Evolutionary conservation across 2,329 filamentous ascomycete species (phyloP), one percentile per base, ranked within the genome.

Genomic region (Aspergillus sp.): DNA sequence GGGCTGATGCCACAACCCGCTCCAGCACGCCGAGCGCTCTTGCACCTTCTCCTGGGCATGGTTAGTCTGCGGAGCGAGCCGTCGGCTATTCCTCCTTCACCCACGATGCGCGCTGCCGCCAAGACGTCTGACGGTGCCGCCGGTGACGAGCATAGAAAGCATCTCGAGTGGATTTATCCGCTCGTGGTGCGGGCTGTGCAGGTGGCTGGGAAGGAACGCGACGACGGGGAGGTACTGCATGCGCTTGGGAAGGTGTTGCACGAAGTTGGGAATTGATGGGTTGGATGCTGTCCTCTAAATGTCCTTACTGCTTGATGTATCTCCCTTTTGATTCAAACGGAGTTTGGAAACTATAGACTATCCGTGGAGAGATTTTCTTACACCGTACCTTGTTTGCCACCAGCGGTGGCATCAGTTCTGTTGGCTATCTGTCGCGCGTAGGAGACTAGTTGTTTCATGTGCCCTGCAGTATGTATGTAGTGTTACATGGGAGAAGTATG

Each of bases 1-100:
- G 92, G 94, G 0, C 82, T 86, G 46, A 94, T 95, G 85, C 94
- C 94, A 4, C 89, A 94, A 68, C 93, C 93, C 0, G 78, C 90
- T 4, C 87, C 85, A 7, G 89, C 96, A 65, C 82, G 89, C 41
- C 86, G 83, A 56, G 94, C 96, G 67, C 75, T 99, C 10, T 68
- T 88, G 4, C 88, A 89, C 64, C 79, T 92, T 20, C 76, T 97
- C 16, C 73, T 76, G 45, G 77, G 83, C 43, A 76, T 96, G 31
- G 82, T 88, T 1, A 77, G 79, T 16, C 75, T 97, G 54, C 77
- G 80, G 50, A 88, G 87, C 50, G 87, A 91, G 59, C 82, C 85
- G 0, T 80, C 81, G 3, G 87, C 88, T 0, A 88, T 94, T 21
- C 84, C 87, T 1, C 72, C 78, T 20, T 64, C 66, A 13, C 62